phyloP scores from a whole-genome alignment of 768 basidiomycete genomes.

The Boletus patriciae region DNA sequence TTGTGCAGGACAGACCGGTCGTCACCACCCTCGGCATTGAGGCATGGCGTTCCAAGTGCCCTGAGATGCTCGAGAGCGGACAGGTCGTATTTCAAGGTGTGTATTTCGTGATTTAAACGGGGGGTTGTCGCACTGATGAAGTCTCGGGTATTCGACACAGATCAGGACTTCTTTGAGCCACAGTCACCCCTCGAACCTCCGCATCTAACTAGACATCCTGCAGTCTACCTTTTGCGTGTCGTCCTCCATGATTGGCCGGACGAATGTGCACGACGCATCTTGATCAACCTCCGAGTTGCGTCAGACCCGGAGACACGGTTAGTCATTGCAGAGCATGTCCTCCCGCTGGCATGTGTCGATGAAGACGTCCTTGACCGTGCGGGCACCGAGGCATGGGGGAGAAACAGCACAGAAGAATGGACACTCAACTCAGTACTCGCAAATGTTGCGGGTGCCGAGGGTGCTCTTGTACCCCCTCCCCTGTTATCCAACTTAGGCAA shows the following conservation, averaged over 20 bases:
- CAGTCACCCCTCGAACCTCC: slow-evolving; percentile 44
- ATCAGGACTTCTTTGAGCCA: slow-evolving; percentile 74
- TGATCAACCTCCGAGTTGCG: slow-evolving; percentile 44
- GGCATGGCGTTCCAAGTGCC: slow-evolving; percentile 61
- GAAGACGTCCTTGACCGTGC: slow-evolving; percentile 21
- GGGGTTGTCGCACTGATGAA: not conserved
- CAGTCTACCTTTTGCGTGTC: slow-evolving; percentile 69
- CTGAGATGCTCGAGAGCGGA: slow-evolving; percentile 55
- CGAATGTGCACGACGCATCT: slow-evolving; percentile 45
- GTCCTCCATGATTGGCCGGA: slow-evolving; percentile 83
- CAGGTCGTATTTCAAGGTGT: slow-evolving; percentile 54
- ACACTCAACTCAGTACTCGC: slow-evolving; percentile 33
- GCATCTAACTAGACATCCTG: slow-evolving; percentile 40
- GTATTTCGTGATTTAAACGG: not conserved
- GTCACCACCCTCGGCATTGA: slow-evolving; percentile 53
- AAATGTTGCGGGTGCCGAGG: slow-evolving; percentile 52
- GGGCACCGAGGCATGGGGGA: slow-evolving; percentile 6
- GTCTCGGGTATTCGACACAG: slow-evolving; percentile 28
- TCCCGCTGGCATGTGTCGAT: slow-evolving; percentile 70
- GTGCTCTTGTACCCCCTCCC: slow-evolving; percentile 54
- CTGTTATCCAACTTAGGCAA: slow-evolving; percentile 74
- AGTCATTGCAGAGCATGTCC: slow-evolving; percentile 69
- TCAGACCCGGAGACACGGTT: slow-evolving; percentile 49
- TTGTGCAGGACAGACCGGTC: slow-evolving; percentile 61
- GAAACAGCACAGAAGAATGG: slow-evolving; percentile 23